These are phyloP conservation scores for Grifola frondosa DNA, from an alignment of 1,284 basidiomycete genomes.

Conservation along the genomic window DNA sequence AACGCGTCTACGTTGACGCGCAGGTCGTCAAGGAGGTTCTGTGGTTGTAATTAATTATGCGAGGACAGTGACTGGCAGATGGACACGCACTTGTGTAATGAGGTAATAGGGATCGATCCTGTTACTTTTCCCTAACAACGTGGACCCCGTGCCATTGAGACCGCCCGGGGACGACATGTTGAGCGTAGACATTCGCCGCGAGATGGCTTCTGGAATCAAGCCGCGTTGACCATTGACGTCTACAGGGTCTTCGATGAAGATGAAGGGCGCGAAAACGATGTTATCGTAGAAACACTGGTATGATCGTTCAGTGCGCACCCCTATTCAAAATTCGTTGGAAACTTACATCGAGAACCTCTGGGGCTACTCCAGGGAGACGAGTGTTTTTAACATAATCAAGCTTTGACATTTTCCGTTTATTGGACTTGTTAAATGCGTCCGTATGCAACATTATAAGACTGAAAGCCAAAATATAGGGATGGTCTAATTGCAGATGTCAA, in stretches of 20 bases:
- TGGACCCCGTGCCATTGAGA: conserved; percentile 34
- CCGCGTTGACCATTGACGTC: conserved; percentile 64
- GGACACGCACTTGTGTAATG: conserved; percentile 69
- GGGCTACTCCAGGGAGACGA: conserved; percentile 78
- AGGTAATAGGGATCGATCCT: conserved; percentile 93
- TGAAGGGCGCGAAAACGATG: conserved; percentile 91
- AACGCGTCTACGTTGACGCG: conserved; percentile 70
- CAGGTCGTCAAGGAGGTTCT: conserved; percentile 74
- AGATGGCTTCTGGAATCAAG: conserved; percentile 43
- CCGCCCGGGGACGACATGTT: conserved; percentile 35
- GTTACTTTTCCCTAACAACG: conserved; percentile 51
- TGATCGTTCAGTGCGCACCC: conserved; percentile 3
- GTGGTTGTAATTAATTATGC: conserved; percentile 13
- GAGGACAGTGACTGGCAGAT: neutral
- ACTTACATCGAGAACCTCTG: conserved; percentile 82
- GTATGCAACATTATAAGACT: conserved; percentile 99
- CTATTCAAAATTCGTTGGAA: neutral
- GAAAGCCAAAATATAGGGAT: conserved; percentile 96
- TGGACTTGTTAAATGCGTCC: conserved; percentile 96
- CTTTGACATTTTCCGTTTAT: conserved; percentile 97
- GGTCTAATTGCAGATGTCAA: conserved; percentile 55
- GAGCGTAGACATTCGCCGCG: conserved; percentile 42
- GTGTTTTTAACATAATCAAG: conserved; percentile 92
- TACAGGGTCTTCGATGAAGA: conserved; percentile 89
- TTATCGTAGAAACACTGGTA: conserved; percentile 93